Percentiles rank a stretch among this genome's conserved stretches.
These are phyloP conservation scores for Calonectria henricotiae DNA, from an alignment of 2,329 filamentous ascomycete species.

Conservation along the genomic window DNA sequence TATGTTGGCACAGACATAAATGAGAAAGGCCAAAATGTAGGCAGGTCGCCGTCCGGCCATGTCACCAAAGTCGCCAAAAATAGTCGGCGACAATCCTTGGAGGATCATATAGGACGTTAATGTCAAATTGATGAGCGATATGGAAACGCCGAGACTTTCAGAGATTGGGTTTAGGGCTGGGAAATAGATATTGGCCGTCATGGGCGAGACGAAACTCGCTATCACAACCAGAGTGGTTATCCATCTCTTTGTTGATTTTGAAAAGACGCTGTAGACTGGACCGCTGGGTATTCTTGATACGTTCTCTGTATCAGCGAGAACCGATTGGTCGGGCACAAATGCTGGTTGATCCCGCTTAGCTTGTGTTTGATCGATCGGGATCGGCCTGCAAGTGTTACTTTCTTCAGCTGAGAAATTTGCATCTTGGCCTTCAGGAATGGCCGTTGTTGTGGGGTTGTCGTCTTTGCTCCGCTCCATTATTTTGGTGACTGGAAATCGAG, in stretches of 20 bases:
- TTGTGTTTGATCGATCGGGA: slow-evolving; percentile 30
- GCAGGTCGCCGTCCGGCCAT: slow-evolving; percentile 74
- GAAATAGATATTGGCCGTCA: slow-evolving; percentile 74
- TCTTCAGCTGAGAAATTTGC: slow-evolving; percentile 31
- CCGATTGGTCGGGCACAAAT: slow-evolving; percentile 28
- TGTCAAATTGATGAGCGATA: slow-evolving; percentile 65
- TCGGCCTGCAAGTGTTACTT: slow-evolving; percentile 26
- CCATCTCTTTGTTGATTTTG: slow-evolving; percentile 64
- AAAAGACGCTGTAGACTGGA: slow-evolving; percentile 54
- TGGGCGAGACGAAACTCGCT: slow-evolving; percentile 71
- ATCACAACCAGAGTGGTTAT: slow-evolving; percentile 69
- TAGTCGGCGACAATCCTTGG: slow-evolving; percentile 74
- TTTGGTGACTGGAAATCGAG: slow-evolving; percentile 6
- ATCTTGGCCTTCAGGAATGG: slow-evolving; percentile 28
- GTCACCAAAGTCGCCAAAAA: slow-evolving; percentile 77
- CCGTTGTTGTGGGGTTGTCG: slow-evolving; percentile 25
- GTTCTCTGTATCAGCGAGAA: slow-evolving; percentile 44
- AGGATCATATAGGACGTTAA: slow-evolving; percentile 77
- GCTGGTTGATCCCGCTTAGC: slow-evolving; percentile 17
- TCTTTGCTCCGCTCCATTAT: slow-evolving; percentile 40
- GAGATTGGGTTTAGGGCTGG: slow-evolving; percentile 62
- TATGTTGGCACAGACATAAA: slow-evolving; percentile 74
- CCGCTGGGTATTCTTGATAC: slow-evolving; percentile 45
- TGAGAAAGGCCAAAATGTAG: slow-evolving; percentile 71
- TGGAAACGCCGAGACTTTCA: slow-evolving; percentile 59